Percentiles rank a stretch among this genome's conserved stretches.
phyloP scores from a whole-genome alignment of 805 yeast genomes.

The Komagataella pseudopastoris region DNA sequence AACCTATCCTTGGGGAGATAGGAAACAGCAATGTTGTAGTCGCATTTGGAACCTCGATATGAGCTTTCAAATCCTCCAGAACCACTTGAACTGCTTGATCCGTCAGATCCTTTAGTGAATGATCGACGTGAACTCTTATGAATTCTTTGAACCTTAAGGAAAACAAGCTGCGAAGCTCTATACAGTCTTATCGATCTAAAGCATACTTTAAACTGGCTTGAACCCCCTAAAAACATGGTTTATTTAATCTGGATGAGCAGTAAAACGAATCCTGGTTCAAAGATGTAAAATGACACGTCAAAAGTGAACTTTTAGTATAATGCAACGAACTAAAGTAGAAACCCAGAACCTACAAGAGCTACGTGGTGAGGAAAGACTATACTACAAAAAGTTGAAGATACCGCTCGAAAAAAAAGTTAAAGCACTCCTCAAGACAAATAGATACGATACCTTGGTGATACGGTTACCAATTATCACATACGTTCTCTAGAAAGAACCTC shows the following conservation, averaged over 20 bases:
- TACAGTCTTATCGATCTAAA: not conserved
- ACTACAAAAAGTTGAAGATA: no score
- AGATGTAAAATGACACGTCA: not conserved
- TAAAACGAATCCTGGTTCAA: not conserved
- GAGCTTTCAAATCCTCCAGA: not conserved
- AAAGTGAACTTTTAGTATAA: not conserved
- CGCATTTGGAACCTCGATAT: not conserved
- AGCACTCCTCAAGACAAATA: not conserved
- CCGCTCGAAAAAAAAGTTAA: not conserved
- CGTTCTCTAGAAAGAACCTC: not conserved
- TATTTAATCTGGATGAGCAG: no score
- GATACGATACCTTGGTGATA: no score
- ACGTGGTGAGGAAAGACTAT: not conserved
- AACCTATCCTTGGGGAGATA: constrained; percentile 61
- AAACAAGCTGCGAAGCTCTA: not conserved
- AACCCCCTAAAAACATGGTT: not conserved
- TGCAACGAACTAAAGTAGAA: not conserved
- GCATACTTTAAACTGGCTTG: not conserved
- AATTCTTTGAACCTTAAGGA: not conserved
- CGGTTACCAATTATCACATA: no score
- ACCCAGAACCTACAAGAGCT: not conserved
- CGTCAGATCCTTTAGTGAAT: not conserved
- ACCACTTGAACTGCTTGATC: not conserved
- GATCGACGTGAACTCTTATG: not conserved
- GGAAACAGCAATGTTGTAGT: constrained; percentile 46